phyloP scores from a whole-genome alignment of 2,329 filamentous ascomycete species.

The Amauroascus niger region DNA sequence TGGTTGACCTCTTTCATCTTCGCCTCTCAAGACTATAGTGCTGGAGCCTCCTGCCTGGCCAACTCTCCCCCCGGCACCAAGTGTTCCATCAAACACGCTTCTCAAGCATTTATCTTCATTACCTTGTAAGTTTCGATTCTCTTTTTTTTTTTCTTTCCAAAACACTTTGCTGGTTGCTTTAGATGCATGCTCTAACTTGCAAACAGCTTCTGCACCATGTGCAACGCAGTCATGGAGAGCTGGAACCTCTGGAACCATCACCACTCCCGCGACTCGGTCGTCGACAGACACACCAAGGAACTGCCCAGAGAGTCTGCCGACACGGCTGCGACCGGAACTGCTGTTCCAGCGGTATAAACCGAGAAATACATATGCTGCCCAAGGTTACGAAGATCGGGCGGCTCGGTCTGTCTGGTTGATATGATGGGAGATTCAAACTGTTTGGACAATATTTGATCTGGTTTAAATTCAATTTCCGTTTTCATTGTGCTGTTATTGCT shows the following conservation, averaged over 20 bases:
- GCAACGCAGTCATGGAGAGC: constrained; percentile 32
- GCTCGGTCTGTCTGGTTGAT: no score
- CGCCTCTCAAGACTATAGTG: constrained; percentile 38
- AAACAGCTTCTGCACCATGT: constrained; percentile 35
- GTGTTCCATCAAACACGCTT: constrained; percentile 34
- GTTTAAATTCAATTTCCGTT: no score
- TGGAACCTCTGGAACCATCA: constrained; percentile 29
- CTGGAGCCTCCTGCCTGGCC: constrained; percentile 24
- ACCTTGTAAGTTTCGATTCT: constrained; percentile 33
- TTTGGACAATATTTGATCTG: no score
- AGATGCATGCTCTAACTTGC: background rate
- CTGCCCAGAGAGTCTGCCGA: constrained; percentile 13
- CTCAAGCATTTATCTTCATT: constrained; percentile 39
- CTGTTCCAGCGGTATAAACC: background rate
- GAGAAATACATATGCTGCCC: no score
- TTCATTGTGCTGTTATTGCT: no score
- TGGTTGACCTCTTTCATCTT: constrained; percentile 44
- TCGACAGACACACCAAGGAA: constrained; percentile 11
- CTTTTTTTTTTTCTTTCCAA: background rate
- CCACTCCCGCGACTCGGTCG: constrained; percentile 13
- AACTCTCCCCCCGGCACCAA: constrained; percentile 26
- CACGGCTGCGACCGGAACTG: constrained; percentile 7
- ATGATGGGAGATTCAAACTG: no score
- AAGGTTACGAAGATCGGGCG: no score
- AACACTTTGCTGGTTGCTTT: background rate